These are phyloP conservation scores for Blastobotrys terrestris DNA, from an alignment of 805 yeast genomes.

Conservation along the genomic window DNA sequence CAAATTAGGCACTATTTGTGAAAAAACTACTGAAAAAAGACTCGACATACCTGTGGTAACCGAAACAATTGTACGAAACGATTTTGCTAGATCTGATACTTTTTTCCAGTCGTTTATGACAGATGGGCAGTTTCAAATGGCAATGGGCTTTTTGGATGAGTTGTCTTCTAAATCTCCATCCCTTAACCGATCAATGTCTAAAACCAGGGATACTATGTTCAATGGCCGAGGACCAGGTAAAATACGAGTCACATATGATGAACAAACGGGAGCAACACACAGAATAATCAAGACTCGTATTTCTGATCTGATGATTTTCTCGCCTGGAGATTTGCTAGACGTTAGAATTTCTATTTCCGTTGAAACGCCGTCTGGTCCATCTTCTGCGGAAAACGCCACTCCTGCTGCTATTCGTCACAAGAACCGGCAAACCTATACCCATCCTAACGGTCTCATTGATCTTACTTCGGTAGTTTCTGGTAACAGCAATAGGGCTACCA, in stretches of 20 bases:
- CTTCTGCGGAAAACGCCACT: conserved; percentile 37
- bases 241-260: conserved; percentile 27
- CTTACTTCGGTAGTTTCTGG: conserved; percentile 28
- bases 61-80: conserved; percentile 28
- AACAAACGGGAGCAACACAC: conserved; percentile 36
- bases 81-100: conserved; percentile 22
- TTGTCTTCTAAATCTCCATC: conserved; percentile 6
- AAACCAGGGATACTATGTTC: conserved; percentile 15
- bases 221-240: conserved; percentile 13
- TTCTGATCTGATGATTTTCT: conserved; percentile 62
- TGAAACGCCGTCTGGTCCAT: conserved; percentile 53
- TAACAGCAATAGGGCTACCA: conserved; percentile 13
- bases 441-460: conserved; percentile 41
- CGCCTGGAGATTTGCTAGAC: conserved; percentile 76
- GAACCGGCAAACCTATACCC: conserved; percentile 66
- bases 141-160: conserved; percentile 20
- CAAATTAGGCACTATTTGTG: conserved; percentile 30
- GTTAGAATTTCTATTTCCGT: conserved; percentile 66
- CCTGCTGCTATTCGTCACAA: conserved; percentile 60
- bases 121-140: conserved; percentile 22
- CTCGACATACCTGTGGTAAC: conserved; percentile 27
- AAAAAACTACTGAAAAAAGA: conserved; percentile 24
- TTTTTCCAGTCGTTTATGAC: conserved; percentile 26
- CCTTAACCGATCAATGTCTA: conserved; percentile 3
- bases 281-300: conserved; percentile 69